Base-by-base conservation (phyloP, 495 filamentous ascomycete genomes). In the Lasiosphaeria ovina region DNA sequence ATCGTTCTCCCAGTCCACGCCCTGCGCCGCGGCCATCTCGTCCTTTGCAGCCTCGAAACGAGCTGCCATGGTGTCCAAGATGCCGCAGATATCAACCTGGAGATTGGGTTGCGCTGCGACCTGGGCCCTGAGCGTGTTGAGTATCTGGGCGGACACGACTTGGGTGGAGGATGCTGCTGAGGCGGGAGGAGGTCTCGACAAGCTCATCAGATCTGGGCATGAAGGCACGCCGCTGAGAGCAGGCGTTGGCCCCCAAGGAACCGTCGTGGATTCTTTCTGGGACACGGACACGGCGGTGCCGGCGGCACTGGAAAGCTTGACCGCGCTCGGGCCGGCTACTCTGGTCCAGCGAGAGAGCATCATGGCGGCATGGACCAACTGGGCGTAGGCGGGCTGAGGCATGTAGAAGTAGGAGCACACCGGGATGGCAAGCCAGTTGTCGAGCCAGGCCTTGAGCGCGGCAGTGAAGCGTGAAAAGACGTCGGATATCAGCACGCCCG, bases 361-460 rank as follows among this genome's bases (percentile, higher is more conserved):
- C 45, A 62, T 69, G 17, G 72, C 63, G 36, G 72, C 71, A 57
- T 78, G 70, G n/a, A 77, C 64, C 48, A 79, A 68, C 56, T 77
- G 76, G 7, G 67, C 69, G 14, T 67, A 63, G 16, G 67, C 58
- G 1, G 73, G 68, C 51, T 70, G 70, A 0, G 76, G 75, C 16
- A 77, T 60, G 50, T 68, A 62, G 60, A 70, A 73, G 66, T 78
- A 77, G 50, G 66, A 60, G 10, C 68, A 66, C 17, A 71, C 64
- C 0, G 76, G 74, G 10, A 79, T 65, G 8, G 68, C 59, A 24
- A 76, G 64, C 76, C 76, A 79, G 44, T 57, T 54, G 33, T 74
- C 72, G 62, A 78, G 74, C 76, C 76, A 79, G 6, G 62, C 42
- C 51, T 69, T 69, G 35, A 78, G 65, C 17, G 69, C 69, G 47